These are phyloP conservation scores for Coemansia sp. DNA, from an alignment of 192 early-diverging fungal species.

Conservation along the genomic window DNA sequence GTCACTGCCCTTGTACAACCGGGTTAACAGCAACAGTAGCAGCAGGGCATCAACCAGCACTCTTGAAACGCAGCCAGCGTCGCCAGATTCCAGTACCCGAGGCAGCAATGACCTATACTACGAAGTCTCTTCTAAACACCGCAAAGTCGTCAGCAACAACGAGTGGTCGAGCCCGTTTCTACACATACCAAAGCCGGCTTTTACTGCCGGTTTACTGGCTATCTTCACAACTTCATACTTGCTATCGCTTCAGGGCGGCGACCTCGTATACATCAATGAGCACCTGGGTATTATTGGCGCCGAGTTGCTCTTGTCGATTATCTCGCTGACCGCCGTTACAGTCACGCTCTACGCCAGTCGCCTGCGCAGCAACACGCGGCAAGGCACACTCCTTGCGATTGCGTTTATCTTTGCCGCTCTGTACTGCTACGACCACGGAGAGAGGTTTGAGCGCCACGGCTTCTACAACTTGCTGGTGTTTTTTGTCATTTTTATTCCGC, in stretches of 20 bases:
- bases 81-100: neutral
- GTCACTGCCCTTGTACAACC: neutral
- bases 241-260: constrained; percentile 43
- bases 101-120: neutral
- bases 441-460: constrained; percentile 57
- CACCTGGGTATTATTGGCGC: constrained; percentile 50
- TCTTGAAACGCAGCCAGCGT: neutral
- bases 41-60: neutral
- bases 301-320: constrained; percentile 44
- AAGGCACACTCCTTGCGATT: constrained; percentile 7
- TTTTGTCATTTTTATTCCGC: constrained; percentile 48
- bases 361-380: constrained; percentile 34
- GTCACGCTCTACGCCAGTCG: constrained; percentile 45
- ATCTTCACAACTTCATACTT: constrained; percentile 11
- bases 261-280: constrained; percentile 54
- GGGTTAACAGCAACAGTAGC: neutral
- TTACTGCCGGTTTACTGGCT: constrained; percentile 3
- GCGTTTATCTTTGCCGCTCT: constrained; percentile 19
- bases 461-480: constrained; percentile 61
- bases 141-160: neutral
- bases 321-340: constrained; percentile 44
- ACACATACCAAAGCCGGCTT: constrained; percentile 9
- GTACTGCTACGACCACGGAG: constrained; percentile 58
- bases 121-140: neutral
- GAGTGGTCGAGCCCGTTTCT: neutral